Evolutionary conservation across 176 grass and related monocot species (phyloP).

Genomic region (Chloris gayana): DNA sequence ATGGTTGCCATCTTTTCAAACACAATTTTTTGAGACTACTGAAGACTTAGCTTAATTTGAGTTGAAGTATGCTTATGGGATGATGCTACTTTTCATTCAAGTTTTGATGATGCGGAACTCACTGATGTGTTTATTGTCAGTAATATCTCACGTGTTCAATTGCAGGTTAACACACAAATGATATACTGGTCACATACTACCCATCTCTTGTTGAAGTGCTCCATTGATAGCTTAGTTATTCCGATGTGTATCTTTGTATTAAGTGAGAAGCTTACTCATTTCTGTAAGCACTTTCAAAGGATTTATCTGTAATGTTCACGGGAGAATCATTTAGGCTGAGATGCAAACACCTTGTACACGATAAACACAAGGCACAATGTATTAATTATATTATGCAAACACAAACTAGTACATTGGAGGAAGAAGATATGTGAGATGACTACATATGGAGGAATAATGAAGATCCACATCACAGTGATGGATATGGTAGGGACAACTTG

Average conservation of each 20-base stretch:
- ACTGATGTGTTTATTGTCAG: background rate
- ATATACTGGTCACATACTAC: background rate
- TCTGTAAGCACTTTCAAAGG: background rate
- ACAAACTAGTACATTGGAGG: too few relatives aligned
- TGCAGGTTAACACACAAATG: too few relatives aligned
- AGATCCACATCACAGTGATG: too few relatives aligned
- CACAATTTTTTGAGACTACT: conserved; percentile 8
- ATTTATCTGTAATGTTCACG: background rate
- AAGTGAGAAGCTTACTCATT: background rate
- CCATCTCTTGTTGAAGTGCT: background rate
- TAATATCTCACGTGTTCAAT: conserved; percentile 18
- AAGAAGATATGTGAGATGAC: too few relatives aligned
- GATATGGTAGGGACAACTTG: too few relatives aligned
- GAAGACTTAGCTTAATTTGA: background rate
- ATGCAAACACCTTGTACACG: too few relatives aligned
- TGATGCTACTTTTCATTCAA: background rate
- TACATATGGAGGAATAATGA: too few relatives aligned
- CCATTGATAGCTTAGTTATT: background rate
- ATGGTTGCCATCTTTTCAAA: conserved; percentile 68
- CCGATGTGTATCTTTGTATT: too few relatives aligned
- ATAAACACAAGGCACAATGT: too few relatives aligned
- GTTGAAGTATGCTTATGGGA: background rate
- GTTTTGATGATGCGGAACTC: background rate
- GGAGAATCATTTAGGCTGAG: too few relatives aligned
- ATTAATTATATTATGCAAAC: too few relatives aligned